Conservation (phyloP, 345 rosid species). For the Viola odorata region DNA sequence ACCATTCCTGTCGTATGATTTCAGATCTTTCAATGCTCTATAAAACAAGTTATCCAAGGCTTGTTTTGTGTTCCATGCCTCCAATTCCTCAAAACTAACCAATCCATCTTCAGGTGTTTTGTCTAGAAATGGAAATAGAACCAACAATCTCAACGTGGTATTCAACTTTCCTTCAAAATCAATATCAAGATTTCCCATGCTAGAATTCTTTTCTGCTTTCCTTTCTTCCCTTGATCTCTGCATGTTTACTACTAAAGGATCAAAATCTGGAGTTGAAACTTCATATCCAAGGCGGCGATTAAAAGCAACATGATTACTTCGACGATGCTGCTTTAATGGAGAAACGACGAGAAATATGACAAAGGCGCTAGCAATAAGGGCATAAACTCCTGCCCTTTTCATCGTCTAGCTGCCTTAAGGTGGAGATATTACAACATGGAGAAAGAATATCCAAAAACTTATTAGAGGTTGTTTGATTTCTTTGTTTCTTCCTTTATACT, state of each 20-base stretch:
- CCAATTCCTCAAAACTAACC: constrained; percentile 52
- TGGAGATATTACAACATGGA: not conserved
- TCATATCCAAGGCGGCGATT: constrained; percentile 50
- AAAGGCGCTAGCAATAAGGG: constrained; percentile 38
- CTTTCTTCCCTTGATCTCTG: constrained; percentile 32
- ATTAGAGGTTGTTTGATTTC: not conserved
- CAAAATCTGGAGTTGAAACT: constrained; percentile 35
- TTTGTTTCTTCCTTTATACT: not conserved
- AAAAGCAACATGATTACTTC: constrained; percentile 3
- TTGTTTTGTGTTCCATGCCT: constrained; percentile 47
- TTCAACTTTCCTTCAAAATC: constrained; percentile 41
- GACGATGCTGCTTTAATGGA: constrained; percentile 8
- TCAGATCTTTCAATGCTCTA: constrained; percentile 40
- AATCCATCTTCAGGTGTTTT: constrained; percentile 43
- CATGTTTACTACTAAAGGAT: constrained; percentile 44
- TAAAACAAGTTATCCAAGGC: constrained; percentile 42
- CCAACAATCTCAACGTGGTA: constrained; percentile 45
- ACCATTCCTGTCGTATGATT: constrained; percentile 39
- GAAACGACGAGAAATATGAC: constrained; percentile 23
- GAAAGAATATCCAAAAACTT: not conserved
- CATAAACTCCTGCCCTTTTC: constrained; percentile 63
- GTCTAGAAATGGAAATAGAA: constrained; percentile 62
- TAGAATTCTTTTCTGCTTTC: not conserved
- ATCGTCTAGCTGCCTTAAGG: constrained; percentile 17
- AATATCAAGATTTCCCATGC: constrained; percentile 29